Evolutionary conservation across 805 yeast genomes (phyloP).

Genomic region (Saccharomycopsis synnaedendra): DNA sequence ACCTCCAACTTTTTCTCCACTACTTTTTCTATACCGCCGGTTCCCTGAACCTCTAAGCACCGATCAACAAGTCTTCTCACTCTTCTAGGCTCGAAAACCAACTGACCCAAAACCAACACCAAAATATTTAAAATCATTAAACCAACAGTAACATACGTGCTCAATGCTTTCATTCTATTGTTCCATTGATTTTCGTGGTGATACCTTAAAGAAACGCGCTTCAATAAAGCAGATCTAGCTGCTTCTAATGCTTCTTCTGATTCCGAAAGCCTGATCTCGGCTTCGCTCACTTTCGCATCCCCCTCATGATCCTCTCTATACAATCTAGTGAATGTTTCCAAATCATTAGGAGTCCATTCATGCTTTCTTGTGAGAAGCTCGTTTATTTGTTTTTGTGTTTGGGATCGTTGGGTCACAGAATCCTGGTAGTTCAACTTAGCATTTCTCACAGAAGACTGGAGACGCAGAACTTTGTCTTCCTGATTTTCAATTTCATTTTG

Average conservation of each 20-base stretch:
- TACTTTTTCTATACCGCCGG: too few species aligned
- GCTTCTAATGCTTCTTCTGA: conserved; percentile 59
- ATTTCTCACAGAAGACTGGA: conserved; percentile 35
- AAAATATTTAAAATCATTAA: conserved; percentile 80
- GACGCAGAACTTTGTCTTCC: conserved; percentile 40
- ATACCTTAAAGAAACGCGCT: conserved; percentile 74
- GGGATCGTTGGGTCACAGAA: conserved; percentile 53
- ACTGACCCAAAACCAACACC: conserved; percentile 69
- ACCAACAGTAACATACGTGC: conserved; percentile 93
- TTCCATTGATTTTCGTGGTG: conserved; percentile 99
- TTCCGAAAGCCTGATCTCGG: conserved; percentile 36
- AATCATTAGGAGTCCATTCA: conserved; percentile 67
- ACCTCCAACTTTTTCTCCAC: too few species aligned
- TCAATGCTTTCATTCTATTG: conserved; percentile 85
- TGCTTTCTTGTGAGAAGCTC: conserved; percentile 79
- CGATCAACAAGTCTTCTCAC: conserved; percentile 59
- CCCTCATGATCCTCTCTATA: conserved; percentile 74
- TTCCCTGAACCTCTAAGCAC: too few species aligned
- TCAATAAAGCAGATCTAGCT: conserved; percentile 54
- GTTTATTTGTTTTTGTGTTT: conserved; percentile 75
- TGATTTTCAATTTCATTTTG: conserved; percentile 44
- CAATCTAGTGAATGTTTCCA: conserved; percentile 73
- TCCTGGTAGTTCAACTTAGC: conserved; percentile 42
- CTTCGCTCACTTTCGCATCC: conserved; percentile 43
- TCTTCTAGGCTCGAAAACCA: conserved; percentile 92